Conservation (phyloP, 73 alveolate genomes). For the Stentor roeselii region DNA sequence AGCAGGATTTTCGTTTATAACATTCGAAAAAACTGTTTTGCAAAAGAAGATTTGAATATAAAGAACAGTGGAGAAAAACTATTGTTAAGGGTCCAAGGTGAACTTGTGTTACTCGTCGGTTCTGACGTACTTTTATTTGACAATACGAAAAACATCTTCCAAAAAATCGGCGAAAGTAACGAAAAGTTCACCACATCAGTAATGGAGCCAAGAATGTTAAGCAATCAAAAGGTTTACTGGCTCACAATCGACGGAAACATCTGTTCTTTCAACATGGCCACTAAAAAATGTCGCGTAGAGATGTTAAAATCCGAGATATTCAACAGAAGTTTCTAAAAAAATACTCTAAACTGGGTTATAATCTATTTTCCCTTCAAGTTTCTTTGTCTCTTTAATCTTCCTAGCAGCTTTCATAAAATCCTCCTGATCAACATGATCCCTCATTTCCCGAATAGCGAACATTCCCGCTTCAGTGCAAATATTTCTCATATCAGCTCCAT, state of each 20-base stretch:
- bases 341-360: slow-evolving; percentile 75
- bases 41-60: no score
- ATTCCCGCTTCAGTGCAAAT: slow-evolving; percentile 98
- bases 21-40: no score
- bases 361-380: slow-evolving; percentile 92
- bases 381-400: slow-evolving; percentile 93
- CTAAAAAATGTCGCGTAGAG: slow-evolving; percentile 28
- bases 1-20: no score
- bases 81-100: no score
- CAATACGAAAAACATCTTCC: no score
- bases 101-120: no score
- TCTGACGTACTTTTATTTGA: no score
- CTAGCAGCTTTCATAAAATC: slow-evolving; percentile 99
- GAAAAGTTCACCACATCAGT: no score
- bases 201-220: no score
- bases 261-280: slow-evolving; percentile 34
- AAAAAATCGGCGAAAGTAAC: no score
- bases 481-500: slow-evolving; percentile 99
- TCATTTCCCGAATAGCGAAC: slow-evolving; percentile 99
- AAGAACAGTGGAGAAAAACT: no score
- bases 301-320: not conserved
- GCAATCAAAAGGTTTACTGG: slow-evolving; percentile 29
- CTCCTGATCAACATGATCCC: slow-evolving; percentile 97
- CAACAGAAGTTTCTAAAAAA: not conserved
- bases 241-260: slow-evolving; percentile 27